Evolutionary conservation across 257 asterid species (phyloP), one percentile per base, ranked within the genome.

Genomic region (Handroanthus guayacan): DNA sequence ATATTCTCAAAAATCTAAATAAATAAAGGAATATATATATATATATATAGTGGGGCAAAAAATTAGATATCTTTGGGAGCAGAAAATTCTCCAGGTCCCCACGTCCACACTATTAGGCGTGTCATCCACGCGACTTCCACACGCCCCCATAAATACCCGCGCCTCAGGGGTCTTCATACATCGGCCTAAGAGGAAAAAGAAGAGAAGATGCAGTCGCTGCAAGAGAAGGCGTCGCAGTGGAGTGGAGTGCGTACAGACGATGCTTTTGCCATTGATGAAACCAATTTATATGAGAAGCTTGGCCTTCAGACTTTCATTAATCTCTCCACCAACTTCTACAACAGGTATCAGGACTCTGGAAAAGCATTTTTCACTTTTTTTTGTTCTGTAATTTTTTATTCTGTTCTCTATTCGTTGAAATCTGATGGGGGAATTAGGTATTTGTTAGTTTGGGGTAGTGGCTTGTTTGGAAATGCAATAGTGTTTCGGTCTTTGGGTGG

Each of bases 151-250:
- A 81, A 82, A 80, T 74, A 67, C 34, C 9, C 58, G 50, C 10
- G 39, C 39, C n/a, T 60, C 56, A 1, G 16, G 43, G 36, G 12
- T 72, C 62, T 61, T 34, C 54, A 63, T 13, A 45, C 8, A 57
- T 57, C 77, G n/a, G 78, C 57, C 78, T 47, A 62, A 72, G 6
- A 18, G 72, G 44, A 61, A 48, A 41, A 14, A 25, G 43, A 14
- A 37, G 36, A 6, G 62, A 83, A 57, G 67, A 94, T 95, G 99
- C 95, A 92, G 81, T 81, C 99, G 5, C 78, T 95, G 77, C 99
- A 95, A 81, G 85, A 92, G 84, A 95, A 89, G 89, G 99, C 99
- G 6, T 83, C 98, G 72, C 95, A 89, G 64, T 91, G 95, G 97
- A 95, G 99, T 67, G 99, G 98, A 51, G 97, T 95, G 50, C 45